phyloP scores from a whole-genome alignment of 345 rosid genomes.

The Melaleuca quinquenervia region DNA sequence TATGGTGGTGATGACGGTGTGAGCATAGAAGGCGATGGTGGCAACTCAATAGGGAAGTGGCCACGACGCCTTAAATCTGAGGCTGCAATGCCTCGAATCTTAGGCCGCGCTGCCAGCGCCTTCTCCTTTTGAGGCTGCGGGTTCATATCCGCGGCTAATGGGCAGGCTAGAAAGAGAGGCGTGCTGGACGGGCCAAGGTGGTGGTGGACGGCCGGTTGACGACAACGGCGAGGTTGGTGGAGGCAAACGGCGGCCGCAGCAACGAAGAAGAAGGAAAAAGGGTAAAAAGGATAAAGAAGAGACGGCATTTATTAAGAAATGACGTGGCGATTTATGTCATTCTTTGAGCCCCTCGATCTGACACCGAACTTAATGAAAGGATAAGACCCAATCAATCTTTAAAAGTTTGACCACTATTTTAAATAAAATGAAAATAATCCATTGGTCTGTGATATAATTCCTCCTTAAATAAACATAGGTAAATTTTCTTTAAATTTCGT shows the following conservation, averaged over 20 bases:
- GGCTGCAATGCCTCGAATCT: background rate
- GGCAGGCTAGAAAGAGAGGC: background rate
- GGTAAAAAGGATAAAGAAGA: background rate
- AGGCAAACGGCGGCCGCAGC: background rate
- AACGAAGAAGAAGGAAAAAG: background rate
- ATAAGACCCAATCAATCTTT: no score
- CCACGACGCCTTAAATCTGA: background rate
- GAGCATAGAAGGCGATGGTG: background rate
- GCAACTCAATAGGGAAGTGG: background rate
- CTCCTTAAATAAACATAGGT: no score
- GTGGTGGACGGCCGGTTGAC: background rate
- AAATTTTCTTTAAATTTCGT: no score
- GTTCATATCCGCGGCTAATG: background rate
- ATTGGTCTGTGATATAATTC: no score
- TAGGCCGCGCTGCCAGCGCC: background rate
- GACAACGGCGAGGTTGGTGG: background rate
- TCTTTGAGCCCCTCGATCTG: no score
- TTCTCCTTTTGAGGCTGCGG: background rate
- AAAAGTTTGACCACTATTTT: no score
- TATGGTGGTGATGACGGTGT: background rate
- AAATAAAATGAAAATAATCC: no score
- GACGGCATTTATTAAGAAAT: background rate
- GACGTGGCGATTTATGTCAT: no score
- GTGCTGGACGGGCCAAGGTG: background rate
- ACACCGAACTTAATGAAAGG: no score